A percentile compares a stretch with the other conserved stretches of the same genome.
Conservation (phyloP, 495 filamentous ascomycete species). For the Aspergillus ostianus region DNA sequence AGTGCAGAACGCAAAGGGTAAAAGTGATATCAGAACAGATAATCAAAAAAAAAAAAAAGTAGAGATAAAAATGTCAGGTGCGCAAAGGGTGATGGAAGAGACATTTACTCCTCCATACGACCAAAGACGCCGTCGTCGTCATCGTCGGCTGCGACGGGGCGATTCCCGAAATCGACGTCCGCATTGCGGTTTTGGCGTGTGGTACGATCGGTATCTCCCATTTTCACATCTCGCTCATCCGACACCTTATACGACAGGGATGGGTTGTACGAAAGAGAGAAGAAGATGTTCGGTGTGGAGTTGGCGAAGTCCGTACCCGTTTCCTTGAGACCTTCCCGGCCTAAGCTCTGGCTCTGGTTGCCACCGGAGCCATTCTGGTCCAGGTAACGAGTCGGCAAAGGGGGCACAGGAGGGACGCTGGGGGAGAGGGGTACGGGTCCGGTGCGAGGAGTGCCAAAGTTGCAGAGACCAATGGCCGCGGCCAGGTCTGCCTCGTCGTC, state of each 20-base stretch:
- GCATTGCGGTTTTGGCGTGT: conserved; percentile 58
- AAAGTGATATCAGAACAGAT: conserved; percentile 7
- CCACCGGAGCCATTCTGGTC: conserved; percentile 34
- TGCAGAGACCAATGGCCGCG: conserved; percentile 90
- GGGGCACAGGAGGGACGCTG: conserved; percentile 84
- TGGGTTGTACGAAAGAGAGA: conserved; percentile 44
- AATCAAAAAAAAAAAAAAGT: conserved; percentile 5
- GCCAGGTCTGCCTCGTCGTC: conserved; percentile 71
- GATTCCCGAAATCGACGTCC: conserved; percentile 75
- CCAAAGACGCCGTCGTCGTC: conserved; percentile 96
- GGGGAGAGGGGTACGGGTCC: conserved; percentile 66
- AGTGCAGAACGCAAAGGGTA: neutral
- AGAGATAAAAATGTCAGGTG: neutral
- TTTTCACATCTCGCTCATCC: conserved; percentile 44
- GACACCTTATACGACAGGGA: conserved; percentile 51
- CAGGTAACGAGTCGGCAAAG: conserved; percentile 61
- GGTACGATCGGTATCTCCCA: conserved; percentile 36
- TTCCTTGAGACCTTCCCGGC: conserved; percentile 34
- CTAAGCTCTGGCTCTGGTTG: conserved; percentile 26
- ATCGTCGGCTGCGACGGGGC: conserved; percentile 69
- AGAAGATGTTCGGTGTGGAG: conserved; percentile 38
- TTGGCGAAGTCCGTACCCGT: conserved; percentile 43
- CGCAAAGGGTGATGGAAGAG: neutral
- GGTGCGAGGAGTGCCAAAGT: conserved; percentile 77
- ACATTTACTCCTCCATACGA: conserved; percentile 81